Base-by-base conservation (phyloP, 2,329 filamentous ascomycete genomes). In the Coniochaeta pulveracea region DNA sequence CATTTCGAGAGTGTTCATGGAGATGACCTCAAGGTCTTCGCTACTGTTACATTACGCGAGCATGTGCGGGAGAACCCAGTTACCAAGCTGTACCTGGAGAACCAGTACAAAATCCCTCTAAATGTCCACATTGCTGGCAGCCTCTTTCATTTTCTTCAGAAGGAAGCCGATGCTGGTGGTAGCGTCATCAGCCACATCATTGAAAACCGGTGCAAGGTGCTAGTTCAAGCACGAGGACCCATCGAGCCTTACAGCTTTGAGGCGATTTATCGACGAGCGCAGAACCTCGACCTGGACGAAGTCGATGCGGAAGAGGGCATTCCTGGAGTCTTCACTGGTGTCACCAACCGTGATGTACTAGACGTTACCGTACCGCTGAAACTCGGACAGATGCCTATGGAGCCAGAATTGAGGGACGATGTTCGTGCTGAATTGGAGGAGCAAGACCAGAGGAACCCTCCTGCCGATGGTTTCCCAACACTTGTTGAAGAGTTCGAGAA, bases 81-180 rank as follows among this genome's bases (percentile, higher is more conserved):
- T n/a, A 80, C 83, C 6, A 84, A 81, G 52, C 63, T 91, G 3
- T 98, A 95, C 55, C 72, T 75, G 25, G 73, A 77, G 36, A 89
- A 88, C 63, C 91, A 85, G 54, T 98, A 96, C 52, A 76, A 85
- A 10, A 69, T 98, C 22, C 85, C 85, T 1, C 63, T 98, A n/a
- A 95, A 88, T 47, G 79, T 80, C 37, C 80, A 88, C 45, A 79
- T 86, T 1, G 86, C 83, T 37, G 79, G 77, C 37, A 83, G 83
- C 39, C 69, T 96, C 7, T 80, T 94, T 48, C 82, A 86, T 45
- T 93, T 89, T 46, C 64, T 98, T 1, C 88, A 96, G 54, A 76
- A 78, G n/a, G 88, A 94, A 41, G 72, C 79, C 10, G 81, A 84
- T 33, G 74, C 81, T 34, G 86, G 86, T 9, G 89, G 86, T 11